These are phyloP conservation scores for Lepidium aucheri DNA, from an alignment of 345 rosid genomes.

Conservation along the genomic window DNA sequence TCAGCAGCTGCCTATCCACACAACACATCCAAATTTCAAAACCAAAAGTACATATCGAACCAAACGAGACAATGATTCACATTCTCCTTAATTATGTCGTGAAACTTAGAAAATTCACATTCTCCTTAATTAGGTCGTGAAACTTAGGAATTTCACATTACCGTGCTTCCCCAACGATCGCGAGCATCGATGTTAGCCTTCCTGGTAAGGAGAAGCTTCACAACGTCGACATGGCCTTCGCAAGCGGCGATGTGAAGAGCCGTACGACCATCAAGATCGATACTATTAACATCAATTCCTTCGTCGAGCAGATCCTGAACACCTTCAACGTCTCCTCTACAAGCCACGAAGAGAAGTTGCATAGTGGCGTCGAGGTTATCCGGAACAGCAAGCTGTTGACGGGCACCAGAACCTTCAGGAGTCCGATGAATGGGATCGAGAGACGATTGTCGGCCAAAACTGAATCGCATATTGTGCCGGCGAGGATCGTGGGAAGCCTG, in stretches of 20 bases:
- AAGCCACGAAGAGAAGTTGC: constrained; percentile 84
- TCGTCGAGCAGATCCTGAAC: constrained; percentile 72
- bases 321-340: constrained; percentile 66
- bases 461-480: constrained; percentile 58
- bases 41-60: neutral
- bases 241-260: constrained; percentile 94
- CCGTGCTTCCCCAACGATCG: constrained; percentile 99
- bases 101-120: neutral
- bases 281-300: constrained; percentile 79
- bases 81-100: neutral
- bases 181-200: constrained; percentile 89
- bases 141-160: constrained; percentile 6
- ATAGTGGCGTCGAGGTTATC: constrained; percentile 88
- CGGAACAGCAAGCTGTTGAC: constrained; percentile 60
- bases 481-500: constrained; percentile 72
- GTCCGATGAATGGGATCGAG: constrained; percentile 74
- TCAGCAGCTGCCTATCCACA: constrained; percentile 85
- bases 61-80: neutral
- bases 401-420: constrained; percentile 15
- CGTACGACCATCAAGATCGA: constrained; percentile 91
- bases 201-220: constrained; percentile 47
- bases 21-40: constrained; percentile 5
- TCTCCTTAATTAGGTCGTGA: neutral
- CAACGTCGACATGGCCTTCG: constrained; percentile 89
- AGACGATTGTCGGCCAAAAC: constrained; percentile 82